Base-by-base conservation (phyloP, 2,329 filamentous ascomycete species). In the Arthrobotrys sinensis region DNA sequence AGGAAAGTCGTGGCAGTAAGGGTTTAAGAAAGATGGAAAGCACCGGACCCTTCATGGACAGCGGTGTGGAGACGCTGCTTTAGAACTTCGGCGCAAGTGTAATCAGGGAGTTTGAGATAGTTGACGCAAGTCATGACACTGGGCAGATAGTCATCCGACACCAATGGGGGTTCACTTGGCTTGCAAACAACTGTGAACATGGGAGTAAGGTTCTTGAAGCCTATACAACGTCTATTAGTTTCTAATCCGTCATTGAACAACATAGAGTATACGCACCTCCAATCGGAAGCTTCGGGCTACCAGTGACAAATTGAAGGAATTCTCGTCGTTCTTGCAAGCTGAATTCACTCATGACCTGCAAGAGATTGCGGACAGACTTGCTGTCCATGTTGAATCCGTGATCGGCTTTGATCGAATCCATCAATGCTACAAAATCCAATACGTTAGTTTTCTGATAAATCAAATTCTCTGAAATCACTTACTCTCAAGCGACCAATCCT, bases 51-150 rank as follows among this genome's bases (percentile, higher is more conserved):
- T 86, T 99, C 96, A 84, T 90, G 92, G 83, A 97, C 97, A 28
- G 96, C 96, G 80, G 91, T 91, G 80, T 89, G 90, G 67, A 99
- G 87, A 84, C 93, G 93, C 83, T 91, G 89, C 82, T 89, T 91
- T 85, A 99, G 90, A 64, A 91, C 88, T 1, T 93, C 89, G 79
- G 97, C 86, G 81, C 87, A 90, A 81, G 91, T 95, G 85, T 99
- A 99, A 85, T 99, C 93, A 19, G 96, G 96, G 83, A 99, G 88
- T 86, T 99, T 99, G 82, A 99, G 90, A 84, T 99, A 99, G 85
- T 99, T 99, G 85, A 97, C 96, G 84, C 96, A 99, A 10, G 96
- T 99, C 96, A 99, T 99, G 84, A 99, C 96, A 84, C 94, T 98
- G 11, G 96, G 96, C n/a, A 99, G 88, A 83, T 98, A 99, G 86